These are phyloP conservation scores for Colletotrichum horii DNA, from an alignment of 2,329 filamentous ascomycete genomes.

Conservation along the genomic window DNA sequence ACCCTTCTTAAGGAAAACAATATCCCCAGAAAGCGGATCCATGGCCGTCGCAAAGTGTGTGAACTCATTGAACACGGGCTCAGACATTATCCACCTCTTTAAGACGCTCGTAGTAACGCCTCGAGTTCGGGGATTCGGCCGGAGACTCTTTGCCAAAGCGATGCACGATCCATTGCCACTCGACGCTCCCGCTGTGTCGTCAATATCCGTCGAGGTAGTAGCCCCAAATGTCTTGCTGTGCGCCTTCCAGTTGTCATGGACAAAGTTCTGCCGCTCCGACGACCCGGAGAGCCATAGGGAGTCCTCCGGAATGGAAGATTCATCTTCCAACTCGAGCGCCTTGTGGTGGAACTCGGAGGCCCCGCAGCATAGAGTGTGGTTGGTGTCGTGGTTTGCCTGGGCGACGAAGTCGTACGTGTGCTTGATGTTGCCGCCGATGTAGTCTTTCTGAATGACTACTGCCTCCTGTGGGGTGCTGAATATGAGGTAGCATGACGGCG, in stretches of 20 bases:
- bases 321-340: background rate
- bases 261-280: constrained; percentile 27
- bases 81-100: constrained; percentile 51
- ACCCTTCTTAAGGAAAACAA: background rate
- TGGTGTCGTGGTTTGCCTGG: constrained; percentile 60
- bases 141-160: background rate
- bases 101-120: constrained; percentile 36
- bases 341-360: background rate
- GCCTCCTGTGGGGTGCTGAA: constrained; percentile 55
- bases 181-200: background rate
- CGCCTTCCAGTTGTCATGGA: constrained; percentile 31
- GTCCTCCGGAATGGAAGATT: background rate
- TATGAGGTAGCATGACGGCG: constrained; percentile 62
- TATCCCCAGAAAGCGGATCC: constrained; percentile 45
- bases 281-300: background rate
- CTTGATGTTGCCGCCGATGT: constrained; percentile 45
- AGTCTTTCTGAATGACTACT: constrained; percentile 62
- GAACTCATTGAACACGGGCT: constrained; percentile 61
- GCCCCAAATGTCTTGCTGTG: constrained; percentile 16
- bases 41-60: constrained; percentile 64
- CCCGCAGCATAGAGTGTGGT: constrained; percentile 4
- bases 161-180: background rate
- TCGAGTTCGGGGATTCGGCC: accelerated
- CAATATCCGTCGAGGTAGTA: constrained; percentile 17
- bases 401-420: constrained; percentile 55